A percentile compares a stretch with the other conserved stretches of the same genome.
Evolutionary conservation across 2,329 filamentous ascomycete species (phyloP).

Genomic region (Aspergillus luchuensis): DNA sequence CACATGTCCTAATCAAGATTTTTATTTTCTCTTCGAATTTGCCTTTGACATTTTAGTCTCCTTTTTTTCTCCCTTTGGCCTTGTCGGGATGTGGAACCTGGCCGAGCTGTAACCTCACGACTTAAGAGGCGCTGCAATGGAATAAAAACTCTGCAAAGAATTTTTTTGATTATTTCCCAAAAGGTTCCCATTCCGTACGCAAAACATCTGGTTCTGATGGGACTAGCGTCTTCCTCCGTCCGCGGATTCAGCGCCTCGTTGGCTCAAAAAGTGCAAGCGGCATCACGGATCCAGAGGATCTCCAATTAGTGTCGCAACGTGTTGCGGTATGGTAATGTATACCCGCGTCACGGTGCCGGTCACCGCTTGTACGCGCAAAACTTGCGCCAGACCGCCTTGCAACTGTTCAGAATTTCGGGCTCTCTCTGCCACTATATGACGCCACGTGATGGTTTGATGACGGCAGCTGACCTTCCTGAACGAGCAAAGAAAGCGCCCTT

Average conservation of each 20-base stretch:
- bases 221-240: conserved; percentile 12
- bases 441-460: conserved; percentile 35
- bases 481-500: conserved; percentile 11
- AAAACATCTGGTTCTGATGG: conserved; percentile 15
- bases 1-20: not conserved
- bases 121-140: not conserved
- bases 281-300: conserved; percentile 27
- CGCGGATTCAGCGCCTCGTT: conserved; percentile 17
- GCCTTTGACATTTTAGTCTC: not conserved
- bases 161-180: not conserved
- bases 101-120: conserved; percentile 6
- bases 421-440: conserved; percentile 21
- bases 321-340: conserved; percentile 23
- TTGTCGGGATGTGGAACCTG: conserved; percentile 10
- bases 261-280: conserved; percentile 15
- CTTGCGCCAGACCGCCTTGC: conserved; percentile 19
- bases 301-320: conserved; percentile 25
- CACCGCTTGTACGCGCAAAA: conserved; percentile 18
- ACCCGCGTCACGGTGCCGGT: conserved; percentile 17
- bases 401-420: conserved; percentile 3
- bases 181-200: conserved; percentile 11
- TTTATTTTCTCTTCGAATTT: not conserved
- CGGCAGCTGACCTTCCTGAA: conserved; percentile 26
- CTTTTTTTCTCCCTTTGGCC: not conserved
- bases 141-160: conserved; percentile 14